Percentiles rank a stretch among this genome's conserved stretches.
phyloP scores from a whole-genome alignment of 2,329 filamentous ascomycete species.

The Bipolaris oryzae region DNA sequence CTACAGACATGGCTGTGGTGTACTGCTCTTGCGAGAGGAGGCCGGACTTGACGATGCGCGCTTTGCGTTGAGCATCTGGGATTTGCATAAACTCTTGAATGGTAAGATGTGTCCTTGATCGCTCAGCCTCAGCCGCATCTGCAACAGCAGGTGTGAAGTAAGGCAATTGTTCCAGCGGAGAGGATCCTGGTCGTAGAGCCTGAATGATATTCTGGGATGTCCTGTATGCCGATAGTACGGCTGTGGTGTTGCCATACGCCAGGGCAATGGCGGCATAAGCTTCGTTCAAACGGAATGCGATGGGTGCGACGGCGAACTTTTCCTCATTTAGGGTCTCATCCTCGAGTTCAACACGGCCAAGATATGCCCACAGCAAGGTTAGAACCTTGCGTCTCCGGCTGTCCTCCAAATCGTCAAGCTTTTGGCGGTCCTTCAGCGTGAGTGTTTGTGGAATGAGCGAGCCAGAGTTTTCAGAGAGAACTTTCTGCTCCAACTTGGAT shows the following conservation, averaged over 20 bases:
- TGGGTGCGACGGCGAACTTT: slow-evolving; percentile 88
- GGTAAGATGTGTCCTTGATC: slow-evolving; percentile 67
- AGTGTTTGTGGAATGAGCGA: slow-evolving; percentile 64
- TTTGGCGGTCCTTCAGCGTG: slow-evolving; percentile 73
- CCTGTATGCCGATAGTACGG: slow-evolving; percentile 81
- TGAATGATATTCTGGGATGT: slow-evolving; percentile 88
- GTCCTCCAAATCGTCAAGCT: slow-evolving; percentile 80
- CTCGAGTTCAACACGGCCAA: slow-evolving; percentile 84
- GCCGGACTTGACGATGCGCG: slow-evolving; percentile 70
- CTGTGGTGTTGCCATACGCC: slow-evolving; percentile 81
- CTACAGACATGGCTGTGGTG: slow-evolving; percentile 73
- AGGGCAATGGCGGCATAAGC: slow-evolving; percentile 86
- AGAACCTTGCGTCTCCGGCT: slow-evolving; percentile 83
- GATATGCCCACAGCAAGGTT: slow-evolving; percentile 91
- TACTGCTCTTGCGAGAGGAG: slow-evolving; percentile 80
- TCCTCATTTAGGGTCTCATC: slow-evolving; percentile 77
- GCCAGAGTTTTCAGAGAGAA: slow-evolving; percentile 66
- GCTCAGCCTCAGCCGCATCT: slow-evolving; percentile 72
- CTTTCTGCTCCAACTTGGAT: slow-evolving; percentile 80
- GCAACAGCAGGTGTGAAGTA: slow-evolving; percentile 72
- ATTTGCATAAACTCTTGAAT: slow-evolving; percentile 90
- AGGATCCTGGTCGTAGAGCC: slow-evolving; percentile 80
- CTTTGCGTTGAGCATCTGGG: slow-evolving; percentile 74
- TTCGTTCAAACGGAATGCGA: slow-evolving; percentile 83
- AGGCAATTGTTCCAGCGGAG: slow-evolving; percentile 89